Percentiles rank a stretch among this genome's conserved stretches.
Evolutionary conservation across 495 filamentous ascomycete species (phyloP).

Genomic region (Lasiosphaeria hispida): DNA sequence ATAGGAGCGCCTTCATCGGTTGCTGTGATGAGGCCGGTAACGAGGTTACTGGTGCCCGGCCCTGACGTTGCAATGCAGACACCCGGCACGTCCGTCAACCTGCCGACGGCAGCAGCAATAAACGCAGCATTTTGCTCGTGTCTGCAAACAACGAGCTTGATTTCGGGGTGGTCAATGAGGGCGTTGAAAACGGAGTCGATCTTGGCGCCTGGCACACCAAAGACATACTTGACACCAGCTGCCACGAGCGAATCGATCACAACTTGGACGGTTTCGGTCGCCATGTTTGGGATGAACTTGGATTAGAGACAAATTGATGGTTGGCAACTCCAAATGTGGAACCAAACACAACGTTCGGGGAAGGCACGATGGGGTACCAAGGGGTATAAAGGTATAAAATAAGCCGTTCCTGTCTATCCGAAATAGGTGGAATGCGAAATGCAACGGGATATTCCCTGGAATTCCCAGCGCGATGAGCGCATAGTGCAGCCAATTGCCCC

Average conservation of each 20-base stretch:
- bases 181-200: constrained; percentile 40
- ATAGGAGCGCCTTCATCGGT: constrained; percentile 31
- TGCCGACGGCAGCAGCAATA: constrained; percentile 38
- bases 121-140: constrained; percentile 44
- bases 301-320: not conserved
- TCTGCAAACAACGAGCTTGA: constrained; percentile 37
- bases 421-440: no score
- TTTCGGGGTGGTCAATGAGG: constrained; percentile 36
- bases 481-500: no score
- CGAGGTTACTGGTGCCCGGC: constrained; percentile 37
- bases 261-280: constrained; percentile 32
- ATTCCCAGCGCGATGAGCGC: no score
- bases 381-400: no score
- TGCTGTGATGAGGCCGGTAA: constrained; percentile 31
- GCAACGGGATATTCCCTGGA: no score
- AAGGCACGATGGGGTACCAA: no score
- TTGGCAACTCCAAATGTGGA: no score
- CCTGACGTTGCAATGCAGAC: constrained; percentile 40
- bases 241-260: constrained; percentile 39
- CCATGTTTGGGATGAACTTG: not conserved
- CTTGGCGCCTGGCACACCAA: constrained; percentile 41
- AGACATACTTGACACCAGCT: constrained; percentile 37
- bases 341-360: no score
- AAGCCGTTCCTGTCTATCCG: no score
- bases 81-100: constrained; percentile 34